Evolutionary conservation across 441 rosid species (phyloP), one percentile per base, ranked within the genome.

Genomic region (Gossypium lobatum): DNA sequence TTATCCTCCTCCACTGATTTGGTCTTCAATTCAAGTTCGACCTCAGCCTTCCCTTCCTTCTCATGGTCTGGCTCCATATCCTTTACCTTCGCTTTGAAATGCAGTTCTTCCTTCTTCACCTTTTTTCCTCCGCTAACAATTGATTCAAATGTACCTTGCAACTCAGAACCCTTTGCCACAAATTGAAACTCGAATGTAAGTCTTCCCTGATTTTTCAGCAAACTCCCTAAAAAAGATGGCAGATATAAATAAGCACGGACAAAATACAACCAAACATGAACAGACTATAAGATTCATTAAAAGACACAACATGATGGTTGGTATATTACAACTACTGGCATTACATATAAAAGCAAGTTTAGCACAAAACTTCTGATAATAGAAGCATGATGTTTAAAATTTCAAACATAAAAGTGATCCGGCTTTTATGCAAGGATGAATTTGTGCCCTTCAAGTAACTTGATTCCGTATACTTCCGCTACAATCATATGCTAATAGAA

Each of bases 1-100:
- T 28, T 28, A 0, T 28, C 34, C 6, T 28, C 0, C 34, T 28
- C 6, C 0, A 28, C 6, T 0, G 0, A 28, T 28, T 28, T 28
- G 6, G 34, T 28, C 34, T 28, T 0, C 34, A 28, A 28, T 28
- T 28, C 5, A 28, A 28, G 34, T 28, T 28, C 34, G 34, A 4
- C 67, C 81, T 80, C 80, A 13, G 72, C 70, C 37, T 84, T 81
- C 64, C 80, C 84, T 54, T 70, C 81, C 54, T 86, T 79, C 61
- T 20, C 64, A 75, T 77, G 81, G 6, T 37, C 69, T 20, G 81
- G 7, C 57, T 79, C 81, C 70, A 37, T 23, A 68, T 79, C 88
- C 37, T 84, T 70, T 17, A 85, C 69, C 82, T 89, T 83, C 64
- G 0, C 31, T 26, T 26, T 26, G 1, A 26, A 26, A 26, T 26